Evolutionary conservation across 257 asterid species (phyloP), one percentile per base, ranked within the genome.

Genomic region (Catharanthus roseus): DNA sequence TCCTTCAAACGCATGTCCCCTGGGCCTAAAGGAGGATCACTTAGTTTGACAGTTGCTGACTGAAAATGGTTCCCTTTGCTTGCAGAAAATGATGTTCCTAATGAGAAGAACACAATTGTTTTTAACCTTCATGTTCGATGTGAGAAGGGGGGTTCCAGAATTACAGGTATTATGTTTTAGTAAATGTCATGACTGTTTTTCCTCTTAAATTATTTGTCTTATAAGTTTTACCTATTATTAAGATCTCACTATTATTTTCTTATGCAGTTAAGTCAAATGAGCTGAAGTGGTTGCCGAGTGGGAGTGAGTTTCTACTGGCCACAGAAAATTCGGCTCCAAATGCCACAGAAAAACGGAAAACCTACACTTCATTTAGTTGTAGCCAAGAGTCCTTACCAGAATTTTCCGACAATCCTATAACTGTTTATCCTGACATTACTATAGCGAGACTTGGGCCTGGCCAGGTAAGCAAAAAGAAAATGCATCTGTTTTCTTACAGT

Each of bases 401-500:
- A 71, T 86, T 91, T 74, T 47, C 65, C 19, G 67, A 84, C 66
- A 81, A 71, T 38, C 86, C 89, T 31, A 89, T 91, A 78, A 78
- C 72, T 28, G 88, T 95, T 34, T 74, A 86, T 69, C 82, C 84
- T 0, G 89, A 87, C 74, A 91, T 95, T 68, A 75, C 78, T 73
- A 28, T 95, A 41, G 87, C 97, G 57, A 89, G 79, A 80, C 97
- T 95, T 73, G 97, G 93, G 74, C 86, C 95, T 61, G 97, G 97
- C 44, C 97, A 95, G 96, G 97, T 91, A 81, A 78, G 51, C n/a
- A n/a, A n/a, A n/a, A n/a, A n/a, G n/a, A n/a, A 60, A 60, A 8
- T 60, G 31, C n/a, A 23, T 54, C 12, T 3, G 7, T 49, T 54
- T 23, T 24, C 16, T 11, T n/a, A n/a, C n/a, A n/a, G n/a, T n/a